Conservation (phyloP, 805 yeast genomes). For the Saturnispora halmiae region DNA sequence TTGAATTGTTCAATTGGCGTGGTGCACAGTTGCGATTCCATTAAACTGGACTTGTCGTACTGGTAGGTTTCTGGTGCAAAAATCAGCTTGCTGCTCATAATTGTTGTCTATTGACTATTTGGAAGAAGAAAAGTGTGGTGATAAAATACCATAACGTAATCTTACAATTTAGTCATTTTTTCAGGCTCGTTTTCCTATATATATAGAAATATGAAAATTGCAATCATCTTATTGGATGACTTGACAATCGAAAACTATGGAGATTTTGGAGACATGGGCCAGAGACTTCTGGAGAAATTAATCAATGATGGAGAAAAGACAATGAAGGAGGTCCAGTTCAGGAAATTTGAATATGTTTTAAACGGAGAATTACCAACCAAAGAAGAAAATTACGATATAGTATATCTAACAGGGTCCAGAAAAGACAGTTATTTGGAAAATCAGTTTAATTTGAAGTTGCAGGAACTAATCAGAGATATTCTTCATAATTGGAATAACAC, state of each 20-base stretch:
- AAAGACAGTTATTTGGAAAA: slow-evolving; percentile 36
- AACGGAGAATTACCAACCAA: slow-evolving; percentile 18
- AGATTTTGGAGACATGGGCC: slow-evolving; percentile 44
- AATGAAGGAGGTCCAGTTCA: slow-evolving; percentile 17
- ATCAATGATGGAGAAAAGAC: not conserved
- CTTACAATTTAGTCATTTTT: not conserved
- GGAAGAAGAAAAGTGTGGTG: too few relatives aligned
- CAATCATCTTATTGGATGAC: slow-evolving; percentile 13
- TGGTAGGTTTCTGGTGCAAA: slow-evolving; percentile 86
- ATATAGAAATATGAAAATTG: slow-evolving; percentile 6
- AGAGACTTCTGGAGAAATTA: slow-evolving; percentile 16
- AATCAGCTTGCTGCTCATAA: slow-evolving; percentile 15
- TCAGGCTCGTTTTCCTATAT: not conserved
- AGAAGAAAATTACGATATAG: slow-evolving; percentile 30
- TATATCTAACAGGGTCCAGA: slow-evolving; percentile 47
- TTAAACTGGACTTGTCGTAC: slow-evolving; percentile 59
- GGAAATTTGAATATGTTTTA: slow-evolving; percentile 32
- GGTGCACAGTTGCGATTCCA: slow-evolving; percentile 39
- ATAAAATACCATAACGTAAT: too few relatives aligned
- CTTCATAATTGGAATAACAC: slow-evolving; percentile 20
- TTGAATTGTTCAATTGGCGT: slow-evolving; percentile 75
- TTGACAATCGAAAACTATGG: slow-evolving; percentile 27
- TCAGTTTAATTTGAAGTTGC: slow-evolving; percentile 35
- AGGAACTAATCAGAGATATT: slow-evolving; percentile 26
- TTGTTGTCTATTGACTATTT: too few relatives aligned